Conservation (phyloP, 768 basidiomycete genomes). For the Kwoniella bestiolae region DNA sequence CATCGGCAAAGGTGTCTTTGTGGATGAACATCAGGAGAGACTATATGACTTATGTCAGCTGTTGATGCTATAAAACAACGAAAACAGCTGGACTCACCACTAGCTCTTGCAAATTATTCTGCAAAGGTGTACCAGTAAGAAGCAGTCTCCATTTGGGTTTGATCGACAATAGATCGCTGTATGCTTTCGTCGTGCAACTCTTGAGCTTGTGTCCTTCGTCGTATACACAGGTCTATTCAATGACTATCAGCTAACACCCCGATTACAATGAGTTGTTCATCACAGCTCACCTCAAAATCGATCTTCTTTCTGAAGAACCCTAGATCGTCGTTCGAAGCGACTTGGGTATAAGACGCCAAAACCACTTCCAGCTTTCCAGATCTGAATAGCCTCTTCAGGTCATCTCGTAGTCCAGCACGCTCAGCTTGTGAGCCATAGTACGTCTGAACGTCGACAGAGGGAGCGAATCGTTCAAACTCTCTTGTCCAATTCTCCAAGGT, state of each 20-base stretch:
- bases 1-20: constrained; percentile 80
- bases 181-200: constrained; percentile 96
- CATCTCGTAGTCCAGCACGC: constrained; percentile 72
- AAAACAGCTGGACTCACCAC: constrained; percentile 54
- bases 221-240: constrained; percentile 78
- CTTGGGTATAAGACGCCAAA: constrained; percentile 93
- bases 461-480: constrained; percentile 90
- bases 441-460: constrained; percentile 78
- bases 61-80: neutral
- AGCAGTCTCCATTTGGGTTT: constrained; percentile 86
- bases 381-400: constrained; percentile 65
- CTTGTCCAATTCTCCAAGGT: constrained; percentile 98
- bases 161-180: constrained; percentile 82
- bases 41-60: constrained; percentile 59
- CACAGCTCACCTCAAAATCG: constrained; percentile 80
- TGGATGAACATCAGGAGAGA: constrained; percentile 98
- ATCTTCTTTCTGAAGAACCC: constrained; percentile 85
- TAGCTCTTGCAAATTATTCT: constrained; percentile 62
- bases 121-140: constrained; percentile 92
- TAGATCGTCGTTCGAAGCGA: constrained; percentile 81
- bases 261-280: neutral
- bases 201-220: constrained; percentile 98
- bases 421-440: constrained; percentile 95
- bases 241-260: neutral
- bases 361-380: constrained; percentile 84